Percentiles rank a stretch among this genome's conserved stretches.
Evolutionary conservation across 2,329 filamentous ascomycete genomes (phyloP).

Genomic region (Simplicillium aogashimaense): DNA sequence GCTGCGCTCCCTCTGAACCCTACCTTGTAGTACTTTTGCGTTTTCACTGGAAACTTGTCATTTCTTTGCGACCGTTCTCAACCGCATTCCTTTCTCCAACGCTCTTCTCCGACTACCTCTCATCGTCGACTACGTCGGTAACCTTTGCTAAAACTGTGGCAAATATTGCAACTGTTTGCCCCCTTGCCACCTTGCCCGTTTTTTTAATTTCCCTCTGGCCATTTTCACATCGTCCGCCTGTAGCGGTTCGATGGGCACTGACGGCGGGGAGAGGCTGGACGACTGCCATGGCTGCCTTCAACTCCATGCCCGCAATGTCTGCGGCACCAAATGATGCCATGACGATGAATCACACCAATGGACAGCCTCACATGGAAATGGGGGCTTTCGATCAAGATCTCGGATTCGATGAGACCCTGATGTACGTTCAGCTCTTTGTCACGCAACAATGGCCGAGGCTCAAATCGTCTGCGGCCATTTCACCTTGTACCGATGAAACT

Average conservation of each 20-base stretch:
- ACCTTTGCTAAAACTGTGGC: neutral
- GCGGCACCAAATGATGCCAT: slow-evolving; percentile 34
- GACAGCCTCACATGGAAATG: slow-evolving; percentile 30
- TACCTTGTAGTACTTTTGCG: no score
- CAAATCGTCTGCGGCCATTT: no score
- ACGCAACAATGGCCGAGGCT: neutral
- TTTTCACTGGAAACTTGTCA: no score
- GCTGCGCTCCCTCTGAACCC: neutral
- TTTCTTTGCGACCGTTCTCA: neutral
- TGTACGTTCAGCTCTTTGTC: slow-evolving; percentile 30
- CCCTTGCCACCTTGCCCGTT: neutral
- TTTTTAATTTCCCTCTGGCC: neutral
- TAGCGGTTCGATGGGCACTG: slow-evolving; percentile 15
- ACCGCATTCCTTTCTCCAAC: no score
- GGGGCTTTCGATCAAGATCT: slow-evolving; percentile 43
- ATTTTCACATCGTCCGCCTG: neutral
- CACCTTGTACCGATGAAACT: neutral
- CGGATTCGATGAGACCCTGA: slow-evolving; percentile 44
- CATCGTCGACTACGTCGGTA: neutral
- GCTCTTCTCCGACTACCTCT: neutral
- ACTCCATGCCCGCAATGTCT: slow-evolving; percentile 42
- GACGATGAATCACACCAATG: slow-evolving; percentile 28
- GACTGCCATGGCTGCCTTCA: slow-evolving; percentile 49
- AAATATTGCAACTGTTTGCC: neutral
- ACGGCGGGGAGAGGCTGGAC: slow-evolving; percentile 17